phyloP scores from a whole-genome alignment of 164 flowering plant genomes.

The Vitis cinerea region DNA sequence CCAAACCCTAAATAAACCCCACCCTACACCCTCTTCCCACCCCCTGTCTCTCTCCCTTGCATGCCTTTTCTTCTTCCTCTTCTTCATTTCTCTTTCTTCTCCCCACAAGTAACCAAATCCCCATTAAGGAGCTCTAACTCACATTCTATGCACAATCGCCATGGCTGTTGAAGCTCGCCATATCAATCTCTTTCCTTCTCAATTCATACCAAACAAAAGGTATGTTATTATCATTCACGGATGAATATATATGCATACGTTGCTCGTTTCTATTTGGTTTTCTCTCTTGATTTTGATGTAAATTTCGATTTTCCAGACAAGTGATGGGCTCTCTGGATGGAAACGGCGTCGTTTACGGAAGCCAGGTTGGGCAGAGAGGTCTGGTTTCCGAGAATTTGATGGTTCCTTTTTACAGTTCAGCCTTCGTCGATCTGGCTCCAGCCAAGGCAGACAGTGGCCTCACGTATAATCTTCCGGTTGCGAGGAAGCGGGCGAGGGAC shows the following conservation, averaged over 20 bases:
- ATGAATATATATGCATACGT: too few species aligned
- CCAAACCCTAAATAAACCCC: slow-evolving; percentile 28
- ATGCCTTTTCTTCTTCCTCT: slow-evolving; percentile 15
- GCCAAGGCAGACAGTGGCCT: too few species aligned
- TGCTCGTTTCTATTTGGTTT: not conserved
- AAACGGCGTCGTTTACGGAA: slow-evolving; percentile 11
- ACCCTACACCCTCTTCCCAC: slow-evolving; percentile 15
- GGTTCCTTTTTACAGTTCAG: too few species aligned
- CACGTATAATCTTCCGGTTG: too few species aligned
- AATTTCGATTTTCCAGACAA: slow-evolving; percentile 12
- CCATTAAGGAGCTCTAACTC: not conserved
- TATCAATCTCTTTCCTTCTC: slow-evolving; percentile 29
- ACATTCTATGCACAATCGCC: not conserved
- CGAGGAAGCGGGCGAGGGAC: too few species aligned
- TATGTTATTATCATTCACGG: not conserved
- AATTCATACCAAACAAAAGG: slow-evolving; percentile 24
- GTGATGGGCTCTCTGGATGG: slow-evolving; percentile 22
- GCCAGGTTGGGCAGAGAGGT: too few species aligned
- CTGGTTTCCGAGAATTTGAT: too few species aligned
- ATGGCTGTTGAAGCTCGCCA: slow-evolving; percentile 50
- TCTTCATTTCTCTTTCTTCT: not conserved
- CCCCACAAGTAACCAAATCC: not conserved
- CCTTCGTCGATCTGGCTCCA: too few species aligned
- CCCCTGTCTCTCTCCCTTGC: slow-evolving; percentile 9
- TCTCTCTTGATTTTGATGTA: too few species aligned